Evolutionary conservation across 768 basidiomycete genomes (phyloP), one percentile per base, ranked within the genome.

Genomic region (Leucocoprinus leucothites): DNA sequence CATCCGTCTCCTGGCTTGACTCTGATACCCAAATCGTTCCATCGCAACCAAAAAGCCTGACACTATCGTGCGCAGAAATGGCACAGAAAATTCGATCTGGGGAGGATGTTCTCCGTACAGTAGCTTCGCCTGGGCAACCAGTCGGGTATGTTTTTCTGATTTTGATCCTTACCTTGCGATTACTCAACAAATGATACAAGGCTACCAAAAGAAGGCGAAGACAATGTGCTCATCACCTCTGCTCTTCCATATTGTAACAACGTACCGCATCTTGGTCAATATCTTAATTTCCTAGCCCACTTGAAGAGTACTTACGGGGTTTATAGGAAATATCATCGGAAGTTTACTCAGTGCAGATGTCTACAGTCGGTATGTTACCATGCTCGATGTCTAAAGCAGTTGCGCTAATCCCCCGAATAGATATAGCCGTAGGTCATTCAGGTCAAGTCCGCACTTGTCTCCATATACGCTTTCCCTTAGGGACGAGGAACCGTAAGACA

Each of bases 271-370:
- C 82, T 97, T 42, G 94, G 95, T 85, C 66, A 62, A 80, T 71
- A 21, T n/a, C 25, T 48, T 24, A 16, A 25, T 9, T 46, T 14
- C 16, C 38, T 46, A 18, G 8, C 11, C 22, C 3, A 24, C 22
- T 3, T 35, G 26, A 36, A 24, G 21, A 1, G 18, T 6, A 36
- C 28, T 42, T 46, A 46, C 46, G 48, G 51, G 58, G 38, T 60
- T 48, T 22, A 26, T 50, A 82, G 91, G 91, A 47, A 92, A 94
- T 67, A 90, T 94, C 65, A 95, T 95, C 61, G 95, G 96, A 57
- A 98, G 96, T 61, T 94, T 91, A 6, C 79, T 98, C 26, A 98
- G 95, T 63, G 97, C 97, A 1, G 97, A 98, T 68, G 95, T 98
- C 31, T 98, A 89, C 71, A 94, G 93, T 63, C 80, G 97, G 82